A percentile compares a stretch with the other conserved stretches of the same genome.
Evolutionary conservation across 2,329 filamentous ascomycete species (phyloP).

Genomic region (Purpureocillium takamizusanense): DNA sequence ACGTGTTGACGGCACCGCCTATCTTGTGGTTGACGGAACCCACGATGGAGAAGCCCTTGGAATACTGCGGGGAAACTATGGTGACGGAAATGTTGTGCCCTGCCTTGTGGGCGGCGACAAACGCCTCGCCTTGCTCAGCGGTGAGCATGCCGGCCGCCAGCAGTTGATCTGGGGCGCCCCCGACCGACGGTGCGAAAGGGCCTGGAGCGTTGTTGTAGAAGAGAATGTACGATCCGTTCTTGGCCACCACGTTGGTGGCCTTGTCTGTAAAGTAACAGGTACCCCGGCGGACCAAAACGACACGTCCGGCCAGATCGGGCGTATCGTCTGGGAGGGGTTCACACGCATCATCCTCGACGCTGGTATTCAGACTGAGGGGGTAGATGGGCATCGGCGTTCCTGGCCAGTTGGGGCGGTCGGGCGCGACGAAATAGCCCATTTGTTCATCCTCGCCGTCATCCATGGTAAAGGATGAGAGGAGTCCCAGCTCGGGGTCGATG

Average conservation of each 20-base stretch:
- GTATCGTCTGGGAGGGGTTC: constrained; percentile 35
- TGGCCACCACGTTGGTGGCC: constrained; percentile 34
- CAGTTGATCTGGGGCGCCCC: no score
- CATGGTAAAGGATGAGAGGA: constrained; percentile 29
- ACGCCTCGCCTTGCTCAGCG: constrained; percentile 33
- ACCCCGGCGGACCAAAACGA: constrained; percentile 42
- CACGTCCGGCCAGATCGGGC: constrained; percentile 40
- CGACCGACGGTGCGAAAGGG: no score
- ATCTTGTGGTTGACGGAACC: not conserved
- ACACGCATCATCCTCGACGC: constrained; percentile 38
- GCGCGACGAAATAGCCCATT: constrained; percentile 32
- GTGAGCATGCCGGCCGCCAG: not conserved
- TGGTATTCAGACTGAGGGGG: constrained; percentile 38
- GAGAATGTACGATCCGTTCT: constrained; percentile 43
- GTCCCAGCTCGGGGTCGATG: constrained; percentile 31
- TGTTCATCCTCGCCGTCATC: constrained; percentile 19
- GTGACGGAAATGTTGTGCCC: constrained; percentile 27
- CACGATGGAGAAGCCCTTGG: not conserved
- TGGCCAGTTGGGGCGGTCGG: constrained; percentile 30
- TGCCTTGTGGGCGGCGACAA: constrained; percentile 27
- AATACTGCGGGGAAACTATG: constrained; percentile 16
- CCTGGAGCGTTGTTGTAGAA: constrained; percentile 21
- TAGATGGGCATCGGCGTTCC: constrained; percentile 38
- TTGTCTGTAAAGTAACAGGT: not conserved
- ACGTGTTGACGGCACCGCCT: constrained; percentile 4